Percentiles rank a stretch among this genome's conserved stretches.
Conservation (phyloP, 164 flowering plant species). For the Amborella trichopoda region DNA sequence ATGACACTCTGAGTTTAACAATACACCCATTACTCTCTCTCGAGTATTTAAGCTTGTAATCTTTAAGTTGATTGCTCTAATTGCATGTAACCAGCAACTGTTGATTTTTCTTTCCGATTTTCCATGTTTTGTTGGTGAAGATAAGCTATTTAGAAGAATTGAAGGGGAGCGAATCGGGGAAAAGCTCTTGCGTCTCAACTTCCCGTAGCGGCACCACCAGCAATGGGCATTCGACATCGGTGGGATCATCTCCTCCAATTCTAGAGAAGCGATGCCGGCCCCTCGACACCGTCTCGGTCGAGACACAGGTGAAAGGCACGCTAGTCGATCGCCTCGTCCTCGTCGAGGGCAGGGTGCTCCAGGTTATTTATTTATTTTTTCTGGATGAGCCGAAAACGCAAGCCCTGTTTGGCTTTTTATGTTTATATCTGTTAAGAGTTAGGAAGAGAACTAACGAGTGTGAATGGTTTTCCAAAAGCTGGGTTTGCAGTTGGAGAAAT, state of each 20-base stretch:
- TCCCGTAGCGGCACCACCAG: conserved; percentile 30
- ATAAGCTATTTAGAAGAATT: conserved; percentile 62
- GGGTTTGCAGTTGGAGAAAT: background rate
- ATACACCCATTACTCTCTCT: too few species aligned
- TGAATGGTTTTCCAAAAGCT: background rate
- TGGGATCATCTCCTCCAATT: conserved; percentile 36
- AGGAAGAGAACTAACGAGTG: background rate
- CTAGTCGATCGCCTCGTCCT: conserved; percentile 46
- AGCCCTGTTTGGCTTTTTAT: too few species aligned
- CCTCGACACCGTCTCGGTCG: conserved; percentile 38
- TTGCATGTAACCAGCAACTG: too few species aligned
- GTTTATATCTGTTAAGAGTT: too few species aligned
- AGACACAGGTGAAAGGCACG: conserved; percentile 48
- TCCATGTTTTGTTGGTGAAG: too few species aligned
- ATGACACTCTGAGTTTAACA: too few species aligned
- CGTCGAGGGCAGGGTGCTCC: conserved; percentile 42
- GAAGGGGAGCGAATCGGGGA: conserved; percentile 24
- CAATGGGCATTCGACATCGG: conserved; percentile 16
- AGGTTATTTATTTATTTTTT: conserved; percentile 21
- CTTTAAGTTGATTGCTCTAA: too few species aligned
- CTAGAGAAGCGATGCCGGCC: conserved; percentile 68
- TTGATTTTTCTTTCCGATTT: too few species aligned
- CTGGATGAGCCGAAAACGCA: too few species aligned
- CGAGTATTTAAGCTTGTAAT: too few species aligned
- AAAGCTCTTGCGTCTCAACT: conserved; percentile 39